Conservation (phyloP, 345 rosid species). For the Linum trigynum region DNA sequence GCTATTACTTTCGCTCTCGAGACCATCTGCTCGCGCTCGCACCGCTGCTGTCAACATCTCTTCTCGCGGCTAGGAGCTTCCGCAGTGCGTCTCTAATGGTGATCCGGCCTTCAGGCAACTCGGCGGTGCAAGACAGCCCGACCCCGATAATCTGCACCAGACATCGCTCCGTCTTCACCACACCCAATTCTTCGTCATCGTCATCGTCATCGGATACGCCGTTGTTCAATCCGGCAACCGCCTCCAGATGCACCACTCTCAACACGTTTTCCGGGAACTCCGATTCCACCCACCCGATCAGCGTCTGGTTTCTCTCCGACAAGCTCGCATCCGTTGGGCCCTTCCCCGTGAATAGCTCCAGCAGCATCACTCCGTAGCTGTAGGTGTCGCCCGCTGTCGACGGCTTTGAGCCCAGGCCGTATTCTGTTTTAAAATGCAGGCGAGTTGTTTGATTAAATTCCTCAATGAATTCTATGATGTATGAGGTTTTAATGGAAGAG, state of each 20-base stretch:
- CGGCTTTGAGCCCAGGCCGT: background rate
- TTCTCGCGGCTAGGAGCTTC: conserved; percentile 21
- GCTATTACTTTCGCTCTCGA: too few relatives aligned
- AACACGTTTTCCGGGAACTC: background rate
- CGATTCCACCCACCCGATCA: background rate
- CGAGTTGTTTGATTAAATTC: background rate
- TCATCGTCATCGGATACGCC: background rate
- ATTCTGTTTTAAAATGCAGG: background rate
- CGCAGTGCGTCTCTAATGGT: conserved; percentile 32
- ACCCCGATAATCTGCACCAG: conserved; percentile 27
- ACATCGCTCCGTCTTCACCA: conserved; percentile 13
- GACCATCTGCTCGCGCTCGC: background rate
- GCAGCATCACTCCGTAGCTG: conserved; percentile 3
- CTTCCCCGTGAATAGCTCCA: conserved; percentile 1
- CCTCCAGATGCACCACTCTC: background rate
- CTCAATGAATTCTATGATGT: background rate
- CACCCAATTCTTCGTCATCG: background rate
- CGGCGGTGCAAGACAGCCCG: conserved; percentile 31
- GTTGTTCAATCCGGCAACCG: too few relatives aligned
- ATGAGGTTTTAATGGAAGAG: background rate
- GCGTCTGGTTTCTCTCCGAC: background rate
- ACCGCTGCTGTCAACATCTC: background rate
- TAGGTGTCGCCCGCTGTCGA: background rate
- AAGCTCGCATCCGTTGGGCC: background rate
- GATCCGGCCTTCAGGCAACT: conserved; percentile 29